phyloP scores from a whole-genome alignment of 2,329 filamentous ascomycete genomes.

The Metarhizium anisopliae region DNA sequence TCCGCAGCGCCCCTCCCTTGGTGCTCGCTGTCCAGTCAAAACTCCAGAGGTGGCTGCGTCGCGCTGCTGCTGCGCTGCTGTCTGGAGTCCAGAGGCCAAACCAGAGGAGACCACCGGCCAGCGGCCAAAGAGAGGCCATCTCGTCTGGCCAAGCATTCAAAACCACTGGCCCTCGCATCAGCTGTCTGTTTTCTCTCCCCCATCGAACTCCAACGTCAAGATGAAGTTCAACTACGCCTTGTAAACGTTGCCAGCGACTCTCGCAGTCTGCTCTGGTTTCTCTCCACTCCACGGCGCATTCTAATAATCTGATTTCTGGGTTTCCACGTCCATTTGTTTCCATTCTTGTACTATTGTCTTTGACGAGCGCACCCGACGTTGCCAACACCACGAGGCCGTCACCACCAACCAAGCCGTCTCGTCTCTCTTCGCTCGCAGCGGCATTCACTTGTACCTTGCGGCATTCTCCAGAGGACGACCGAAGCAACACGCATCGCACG shows the following conservation, averaged over 20 bases:
- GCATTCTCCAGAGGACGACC: slow-evolving; percentile 12
- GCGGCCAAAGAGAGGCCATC: not conserved
- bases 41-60: not conserved
- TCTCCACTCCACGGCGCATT: slow-evolving; percentile 30
- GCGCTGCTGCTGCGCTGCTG: not conserved
- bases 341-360: slow-evolving; percentile 5
- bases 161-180: slow-evolving; percentile 14
- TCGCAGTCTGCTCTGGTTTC: slow-evolving; percentile 43
- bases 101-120: not conserved
- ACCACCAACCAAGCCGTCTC: not conserved
- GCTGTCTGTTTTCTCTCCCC: slow-evolving; percentile 23
- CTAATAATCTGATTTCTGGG: slow-evolving; percentile 16
- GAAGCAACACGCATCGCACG: not conserved
- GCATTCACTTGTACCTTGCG: slow-evolving; percentile 45
- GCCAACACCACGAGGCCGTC: not conserved
- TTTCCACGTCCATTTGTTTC: slow-evolving; percentile 7
- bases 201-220: slow-evolving; percentile 41
- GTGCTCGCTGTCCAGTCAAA: not conserved
- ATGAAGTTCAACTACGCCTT: slow-evolving; percentile 45
- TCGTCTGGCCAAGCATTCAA: slow-evolving; percentile 18
- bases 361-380: not conserved
- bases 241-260: slow-evolving; percentile 43
- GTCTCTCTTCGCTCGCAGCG: slow-evolving; percentile 25
- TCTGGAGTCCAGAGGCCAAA: no score
- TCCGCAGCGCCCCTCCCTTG: not conserved